Conservation (phyloP, 148 eudicot genomes). For the Rhododendron vialii region DNA sequence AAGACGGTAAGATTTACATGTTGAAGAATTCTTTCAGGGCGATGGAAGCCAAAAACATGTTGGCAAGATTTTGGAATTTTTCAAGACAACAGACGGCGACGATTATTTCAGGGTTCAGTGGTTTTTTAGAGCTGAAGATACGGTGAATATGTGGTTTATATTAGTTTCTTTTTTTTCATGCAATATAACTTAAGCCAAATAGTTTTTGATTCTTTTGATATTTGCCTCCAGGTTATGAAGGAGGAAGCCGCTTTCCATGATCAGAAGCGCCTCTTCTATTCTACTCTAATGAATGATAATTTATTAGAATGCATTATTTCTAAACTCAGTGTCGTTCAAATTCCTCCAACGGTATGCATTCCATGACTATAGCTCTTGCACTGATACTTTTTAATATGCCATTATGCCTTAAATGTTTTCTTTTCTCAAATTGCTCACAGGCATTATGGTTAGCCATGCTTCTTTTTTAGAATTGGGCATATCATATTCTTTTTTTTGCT, state of each 20-base stretch:
- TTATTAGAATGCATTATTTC: conserved; percentile 70
- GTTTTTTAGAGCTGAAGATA: conserved; percentile 93
- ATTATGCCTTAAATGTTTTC: background rate
- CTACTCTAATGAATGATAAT: conserved; percentile 77
- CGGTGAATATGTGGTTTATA: conserved; percentile 37
- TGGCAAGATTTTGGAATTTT: conserved; percentile 80
- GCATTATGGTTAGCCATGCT: background rate
- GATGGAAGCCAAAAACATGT: conserved; percentile 59
- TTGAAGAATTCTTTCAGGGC: conserved; percentile 54
- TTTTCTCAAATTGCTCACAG: background rate
- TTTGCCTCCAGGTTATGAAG: conserved; percentile 60
- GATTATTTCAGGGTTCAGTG: conserved; percentile 91
- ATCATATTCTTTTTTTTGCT: background rate
- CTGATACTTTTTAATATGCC: background rate
- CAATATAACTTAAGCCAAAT: conserved; percentile 2
- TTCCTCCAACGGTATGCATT: conserved; percentile 50
- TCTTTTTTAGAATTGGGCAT: background rate
- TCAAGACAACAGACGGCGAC: conserved; percentile 58
- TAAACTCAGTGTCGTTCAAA: conserved; percentile 57
- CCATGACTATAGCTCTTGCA: background rate
- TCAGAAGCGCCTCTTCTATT: conserved; percentile 74
- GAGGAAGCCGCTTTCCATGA: conserved; percentile 63
- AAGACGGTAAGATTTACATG: conserved; percentile 16
- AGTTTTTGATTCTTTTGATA: conserved; percentile 3
- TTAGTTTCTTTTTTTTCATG: background rate